Evolutionary conservation across 2,329 filamentous ascomycete species (phyloP).

Genomic region (Penicillium expansum): DNA sequence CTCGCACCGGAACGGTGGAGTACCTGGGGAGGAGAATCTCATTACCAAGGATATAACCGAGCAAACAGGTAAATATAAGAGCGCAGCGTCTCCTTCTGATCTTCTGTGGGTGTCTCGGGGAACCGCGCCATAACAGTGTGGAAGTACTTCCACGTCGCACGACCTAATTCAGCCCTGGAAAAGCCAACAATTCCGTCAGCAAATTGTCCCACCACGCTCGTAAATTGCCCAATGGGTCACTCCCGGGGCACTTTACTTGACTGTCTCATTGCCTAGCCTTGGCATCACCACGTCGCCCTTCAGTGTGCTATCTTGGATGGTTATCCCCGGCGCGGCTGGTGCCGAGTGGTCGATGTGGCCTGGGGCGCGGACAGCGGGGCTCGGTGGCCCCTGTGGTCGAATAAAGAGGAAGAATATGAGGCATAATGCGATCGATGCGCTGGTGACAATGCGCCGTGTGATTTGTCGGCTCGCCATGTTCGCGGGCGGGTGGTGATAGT

Average conservation of each 20-base stretch:
- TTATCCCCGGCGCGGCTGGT: conserved; percentile 18
- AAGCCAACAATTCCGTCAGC: conserved; percentile 9
- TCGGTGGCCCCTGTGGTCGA: conserved; percentile 37
- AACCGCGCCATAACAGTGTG: conserved; percentile 67
- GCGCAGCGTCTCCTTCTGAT: conserved; percentile 59
- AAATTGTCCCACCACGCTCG: not conserved
- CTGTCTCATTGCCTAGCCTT: conserved; percentile 49
- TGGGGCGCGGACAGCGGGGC: conserved; percentile 41
- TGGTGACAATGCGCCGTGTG: conserved; percentile 37
- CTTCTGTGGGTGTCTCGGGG: conserved; percentile 59
- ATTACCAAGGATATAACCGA: conserved; percentile 61
- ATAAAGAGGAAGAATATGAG: conserved; percentile 41
- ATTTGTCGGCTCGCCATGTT: conserved; percentile 40
- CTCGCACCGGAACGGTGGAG: not conserved
- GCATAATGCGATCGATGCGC: conserved; percentile 32
- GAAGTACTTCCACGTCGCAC: conserved; percentile 64
- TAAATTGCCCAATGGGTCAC: not conserved
- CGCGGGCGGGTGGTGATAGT: not conserved
- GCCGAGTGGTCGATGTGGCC: conserved; percentile 39
- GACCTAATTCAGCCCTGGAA: conserved; percentile 59
- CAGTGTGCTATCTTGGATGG: conserved; percentile 36
- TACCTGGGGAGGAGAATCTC: not conserved
- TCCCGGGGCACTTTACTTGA: conserved; percentile 39
- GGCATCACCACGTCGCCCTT: conserved; percentile 48
- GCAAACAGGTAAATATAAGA: conserved; percentile 64